phyloP scores from a whole-genome alignment of 2,329 filamentous ascomycete genomes.

The Exophiala xenobiotica region DNA sequence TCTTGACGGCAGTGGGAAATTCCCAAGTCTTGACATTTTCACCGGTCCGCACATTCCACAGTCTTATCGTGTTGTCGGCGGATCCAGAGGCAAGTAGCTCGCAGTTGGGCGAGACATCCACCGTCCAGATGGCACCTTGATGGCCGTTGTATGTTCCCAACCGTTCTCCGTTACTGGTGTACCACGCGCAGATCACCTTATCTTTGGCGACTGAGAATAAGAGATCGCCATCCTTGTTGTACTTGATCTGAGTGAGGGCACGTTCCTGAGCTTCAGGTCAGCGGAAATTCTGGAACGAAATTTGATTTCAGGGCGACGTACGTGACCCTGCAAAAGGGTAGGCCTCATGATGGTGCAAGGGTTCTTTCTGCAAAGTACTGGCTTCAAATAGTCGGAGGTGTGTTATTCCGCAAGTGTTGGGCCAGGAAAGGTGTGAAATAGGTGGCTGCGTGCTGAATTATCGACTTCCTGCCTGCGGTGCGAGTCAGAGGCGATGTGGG shows the following conservation, averaged over 20 bases:
- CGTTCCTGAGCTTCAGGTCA: constrained; percentile 61
- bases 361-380: too few species aligned
- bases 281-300: constrained; percentile 25
- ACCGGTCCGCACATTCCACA: constrained; percentile 94
- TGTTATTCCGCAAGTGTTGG: too few species aligned
- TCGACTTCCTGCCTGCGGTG: background rate
- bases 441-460: background rate
- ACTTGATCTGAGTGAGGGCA: constrained; percentile 93
- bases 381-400: too few species aligned
- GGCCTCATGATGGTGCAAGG: constrained; percentile 91
- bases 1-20: constrained; percentile 94
- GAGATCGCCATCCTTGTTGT: constrained; percentile 92
- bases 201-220: constrained; percentile 96
- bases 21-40: constrained; percentile 96
- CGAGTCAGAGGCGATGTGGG: constrained; percentile 10
- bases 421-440: background rate
- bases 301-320: constrained; percentile 33
- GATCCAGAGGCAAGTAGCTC: constrained; percentile 91
- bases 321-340: constrained; percentile 91
- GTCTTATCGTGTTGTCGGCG: constrained; percentile 95
- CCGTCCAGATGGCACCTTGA: constrained; percentile 96
- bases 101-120: constrained; percentile 91
- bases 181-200: constrained; percentile 96
- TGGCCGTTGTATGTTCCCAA: constrained; percentile 96
- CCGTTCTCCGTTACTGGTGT: constrained; percentile 94